Conservation (phyloP, 1,284 basidiomycete species). For the Porodaedalea pini region DNA sequence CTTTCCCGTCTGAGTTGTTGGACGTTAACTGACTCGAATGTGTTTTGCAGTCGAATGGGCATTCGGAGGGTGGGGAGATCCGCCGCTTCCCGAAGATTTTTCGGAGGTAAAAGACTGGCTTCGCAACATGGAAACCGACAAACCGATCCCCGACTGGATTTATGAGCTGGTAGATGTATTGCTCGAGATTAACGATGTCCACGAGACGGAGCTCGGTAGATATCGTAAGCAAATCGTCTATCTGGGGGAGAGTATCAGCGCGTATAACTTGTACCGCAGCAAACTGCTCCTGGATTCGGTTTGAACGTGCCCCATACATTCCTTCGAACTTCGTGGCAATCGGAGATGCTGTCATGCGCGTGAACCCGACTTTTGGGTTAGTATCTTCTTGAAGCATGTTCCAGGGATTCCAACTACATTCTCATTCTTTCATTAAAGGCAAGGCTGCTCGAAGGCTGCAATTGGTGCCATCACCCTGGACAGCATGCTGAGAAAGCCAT, state of each 20-base stretch:
- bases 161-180: background rate
- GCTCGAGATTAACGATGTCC: background rate
- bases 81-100: constrained; percentile 5
- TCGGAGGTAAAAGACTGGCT: constrained; percentile 15
- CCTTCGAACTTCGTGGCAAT: constrained; percentile 20
- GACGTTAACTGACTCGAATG: background rate
- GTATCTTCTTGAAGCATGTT: background rate
- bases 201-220: constrained; percentile 6
- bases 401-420: background rate
- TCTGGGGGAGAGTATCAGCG: background rate
- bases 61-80: background rate
- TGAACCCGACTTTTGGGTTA: constrained; percentile 20
- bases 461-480: constrained; percentile 20
- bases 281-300: constrained; percentile 6
- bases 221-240: constrained; percentile 1
- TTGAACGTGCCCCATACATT: constrained; percentile 11
- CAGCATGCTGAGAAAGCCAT: background rate
- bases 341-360: constrained; percentile 19
- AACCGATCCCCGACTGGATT: constrained; percentile 2
- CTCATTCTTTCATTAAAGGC: constrained; percentile 4
- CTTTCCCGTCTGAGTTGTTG: background rate
- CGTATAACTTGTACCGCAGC: background rate
- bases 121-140: background rate
- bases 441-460: constrained; percentile 19
- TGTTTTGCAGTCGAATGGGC: background rate